Base-by-base conservation (phyloP, 352 stramenopile species). In the Globisporangium iwayamae region DNA sequence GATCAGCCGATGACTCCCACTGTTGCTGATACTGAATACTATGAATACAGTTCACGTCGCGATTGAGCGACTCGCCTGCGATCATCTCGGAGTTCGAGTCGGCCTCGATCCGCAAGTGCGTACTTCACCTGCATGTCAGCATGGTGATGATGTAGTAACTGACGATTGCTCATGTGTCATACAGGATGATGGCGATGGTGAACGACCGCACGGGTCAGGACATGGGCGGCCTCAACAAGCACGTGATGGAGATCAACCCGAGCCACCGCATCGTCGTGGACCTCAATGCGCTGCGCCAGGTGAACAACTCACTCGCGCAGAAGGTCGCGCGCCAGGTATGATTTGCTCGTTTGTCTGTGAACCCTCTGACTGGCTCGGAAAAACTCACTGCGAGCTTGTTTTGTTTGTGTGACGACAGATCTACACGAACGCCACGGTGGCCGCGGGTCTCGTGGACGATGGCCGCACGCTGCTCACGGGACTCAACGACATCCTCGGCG, bases 51-150 rank as follows among this genome's bases (percentile, higher is more conserved):
- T 90, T 93, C 67, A 94, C 87, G 2, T 78, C 84, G 32, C 89
- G 98, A n/a, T 74, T 99, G 52, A 90, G 81, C 46, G 90, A 97
- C 60, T 99, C 98, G 47, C 98, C 98, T 2, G 98, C 98, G n/a
- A 98, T 99, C 67, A 95, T 99, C 43, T 98, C 97, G 11, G 97
- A 99, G 74, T 96, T 99, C 68, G 97, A 99, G 76, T 99, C 94
- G 16, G 96, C 92, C 20, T 92, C 97, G 14, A 90, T 99, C 63
- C 90, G 97, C 69, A 93, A 97, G 85, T 93, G 82, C 56, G 76
- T 74, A 20, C 59, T 1, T 22, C 16, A 3, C 16, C 9, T 54
- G 13, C 10, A 4, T 18, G 16, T 5, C 8, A 13, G 4, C 8
- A 43, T 8, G 25, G 14, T 25, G 22, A 54, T 28, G 5, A 20